phyloP scores from a whole-genome alignment of 2,329 filamentous ascomycete species.

The Metarhizium brunneum region DNA sequence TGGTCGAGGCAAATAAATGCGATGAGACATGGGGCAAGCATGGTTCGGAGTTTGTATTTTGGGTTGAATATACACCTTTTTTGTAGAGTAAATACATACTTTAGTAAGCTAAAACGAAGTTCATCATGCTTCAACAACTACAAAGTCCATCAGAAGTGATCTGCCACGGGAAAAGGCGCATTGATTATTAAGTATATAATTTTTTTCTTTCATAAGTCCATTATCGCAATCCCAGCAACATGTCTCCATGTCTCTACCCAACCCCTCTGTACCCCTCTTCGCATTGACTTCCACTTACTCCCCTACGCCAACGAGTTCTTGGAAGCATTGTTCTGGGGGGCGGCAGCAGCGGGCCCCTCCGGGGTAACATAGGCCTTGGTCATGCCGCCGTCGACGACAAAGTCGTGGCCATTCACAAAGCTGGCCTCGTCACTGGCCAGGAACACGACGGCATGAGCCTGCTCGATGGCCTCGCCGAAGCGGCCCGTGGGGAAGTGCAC shows the following conservation, averaged over 20 bases:
- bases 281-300: background rate
- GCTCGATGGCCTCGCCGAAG: conserved; percentile 90
- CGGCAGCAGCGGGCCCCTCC: conserved; percentile 45
- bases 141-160: background rate
- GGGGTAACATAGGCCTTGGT: conserved; percentile 78
- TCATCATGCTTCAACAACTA: background rate
- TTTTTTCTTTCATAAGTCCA: background rate
- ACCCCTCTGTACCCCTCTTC: background rate
- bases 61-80: background rate
- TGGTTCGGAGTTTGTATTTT: conserved; percentile 2
- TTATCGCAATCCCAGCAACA: background rate
- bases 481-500: conserved; percentile 82
- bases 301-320: conserved; percentile 35
- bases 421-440: conserved; percentile 79
- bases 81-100: background rate
- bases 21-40: background rate
- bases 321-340: conserved; percentile 51
- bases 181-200: background rate
- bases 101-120: too few species aligned
- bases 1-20: background rate
- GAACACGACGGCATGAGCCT: conserved; percentile 83
- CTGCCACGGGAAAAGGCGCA: background rate
- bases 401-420: conserved; percentile 86
- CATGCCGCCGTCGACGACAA: conserved; percentile 94
- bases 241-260: background rate